phyloP scores from a whole-genome alignment of 257 asterid genomes.

The Salvia rosmarinus region DNA sequence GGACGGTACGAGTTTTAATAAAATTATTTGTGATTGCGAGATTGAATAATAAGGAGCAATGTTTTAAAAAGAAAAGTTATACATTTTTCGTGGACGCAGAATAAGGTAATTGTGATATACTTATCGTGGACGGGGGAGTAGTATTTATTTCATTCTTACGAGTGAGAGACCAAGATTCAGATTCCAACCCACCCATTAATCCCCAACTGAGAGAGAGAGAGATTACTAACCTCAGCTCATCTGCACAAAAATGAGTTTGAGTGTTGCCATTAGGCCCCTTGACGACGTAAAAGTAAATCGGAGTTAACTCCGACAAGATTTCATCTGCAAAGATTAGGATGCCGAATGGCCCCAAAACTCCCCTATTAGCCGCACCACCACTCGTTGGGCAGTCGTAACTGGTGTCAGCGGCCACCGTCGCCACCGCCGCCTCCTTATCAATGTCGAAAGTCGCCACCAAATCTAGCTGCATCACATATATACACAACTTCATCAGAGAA shows the following conservation, averaged over 20 bases:
- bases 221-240: conserved; percentile 53
- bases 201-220: too few relatives aligned
- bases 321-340: conserved; percentile 63
- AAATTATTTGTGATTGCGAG: too few relatives aligned
- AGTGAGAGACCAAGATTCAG: too few relatives aligned
- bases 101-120: too few relatives aligned
- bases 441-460: conserved; percentile 61
- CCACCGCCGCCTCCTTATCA: conserved; percentile 37
- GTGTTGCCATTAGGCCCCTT: conserved; percentile 51
- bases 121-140: too few relatives aligned
- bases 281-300: conserved; percentile 65
- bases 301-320: conserved; percentile 53
- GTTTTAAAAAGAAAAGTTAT: too few relatives aligned
- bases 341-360: conserved; percentile 78
- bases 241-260: conserved; percentile 63
- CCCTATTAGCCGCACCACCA: conserved; percentile 67
- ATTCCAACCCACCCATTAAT: too few relatives aligned
- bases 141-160: too few relatives aligned
- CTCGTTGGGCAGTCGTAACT: conserved; percentile 58
- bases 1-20: too few relatives aligned
- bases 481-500: too few relatives aligned
- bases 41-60: too few relatives aligned
- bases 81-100: too few relatives aligned
- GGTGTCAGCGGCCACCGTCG: conserved; percentile 29
- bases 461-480: conserved; percentile 47